phyloP scores from a whole-genome alignment of 495 filamentous ascomycete genomes.

The Aeminium ludgeri region DNA sequence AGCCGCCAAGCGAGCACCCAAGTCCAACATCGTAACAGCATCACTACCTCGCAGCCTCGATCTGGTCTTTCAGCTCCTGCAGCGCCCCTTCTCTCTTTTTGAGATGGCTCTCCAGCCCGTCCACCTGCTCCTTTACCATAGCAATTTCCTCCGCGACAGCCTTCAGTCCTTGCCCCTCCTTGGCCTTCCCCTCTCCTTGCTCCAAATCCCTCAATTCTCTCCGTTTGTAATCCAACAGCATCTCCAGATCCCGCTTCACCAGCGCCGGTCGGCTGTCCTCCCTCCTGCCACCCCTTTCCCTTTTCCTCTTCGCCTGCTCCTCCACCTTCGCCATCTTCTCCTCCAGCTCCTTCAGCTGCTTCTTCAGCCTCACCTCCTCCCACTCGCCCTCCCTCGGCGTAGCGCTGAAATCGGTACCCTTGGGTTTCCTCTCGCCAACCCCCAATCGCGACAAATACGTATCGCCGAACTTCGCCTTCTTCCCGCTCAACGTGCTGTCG shows the following conservation, averaged over 20 bases:
- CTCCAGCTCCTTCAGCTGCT: conserved; percentile 77
- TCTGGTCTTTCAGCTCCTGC: conserved; percentile 31
- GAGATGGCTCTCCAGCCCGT: conserved; percentile 29
- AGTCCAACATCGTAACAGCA: too few species aligned
- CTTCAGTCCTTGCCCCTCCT: conserved; percentile 27
- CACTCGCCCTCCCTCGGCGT: conserved; percentile 51
- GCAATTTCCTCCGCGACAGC: conserved; percentile 34
- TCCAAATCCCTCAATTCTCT: conserved; percentile 38
- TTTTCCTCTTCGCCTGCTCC: conserved; percentile 39
- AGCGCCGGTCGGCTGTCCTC: conserved; percentile 56
- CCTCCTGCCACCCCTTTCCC: conserved; percentile 33
- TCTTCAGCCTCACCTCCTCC: conserved; percentile 91
- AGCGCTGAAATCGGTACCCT: conserved; percentile 67
- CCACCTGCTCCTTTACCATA: conserved; percentile 29
- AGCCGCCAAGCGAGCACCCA: too few species aligned
- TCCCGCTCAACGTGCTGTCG: conserved; percentile 59
- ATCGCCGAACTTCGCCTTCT: conserved; percentile 92
- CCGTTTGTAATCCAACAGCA: conserved; percentile 69
- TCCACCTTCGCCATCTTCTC: conserved; percentile 64
- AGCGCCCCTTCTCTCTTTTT: conserved; percentile 33
- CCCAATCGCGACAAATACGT: conserved; percentile 85
- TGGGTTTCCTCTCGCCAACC: conserved; percentile 56
- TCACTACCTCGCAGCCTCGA: conserved; percentile 55
- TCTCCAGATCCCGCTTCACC: conserved; percentile 83
- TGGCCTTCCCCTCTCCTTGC: conserved; percentile 23